phyloP scores from a whole-genome alignment of 805 yeast genomes.

The Pichia cabralensis region DNA sequence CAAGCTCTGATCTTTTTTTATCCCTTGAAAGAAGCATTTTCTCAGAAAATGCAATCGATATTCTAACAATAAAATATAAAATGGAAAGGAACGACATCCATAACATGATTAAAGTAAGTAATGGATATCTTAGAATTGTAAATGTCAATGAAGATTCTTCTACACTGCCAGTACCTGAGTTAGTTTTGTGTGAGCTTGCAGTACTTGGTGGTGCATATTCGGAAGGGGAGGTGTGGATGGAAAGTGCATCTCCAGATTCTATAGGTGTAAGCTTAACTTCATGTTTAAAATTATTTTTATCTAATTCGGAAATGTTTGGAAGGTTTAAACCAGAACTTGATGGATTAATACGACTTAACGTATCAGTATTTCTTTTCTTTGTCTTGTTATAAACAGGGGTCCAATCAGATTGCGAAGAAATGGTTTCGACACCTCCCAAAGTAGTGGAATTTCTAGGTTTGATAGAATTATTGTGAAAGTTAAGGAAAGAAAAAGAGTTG shows the following conservation, averaged over 20 bases:
- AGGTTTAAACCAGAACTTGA: too few relatives aligned
- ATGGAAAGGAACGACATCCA: conserved; percentile 47
- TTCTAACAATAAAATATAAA: conserved; percentile 42
- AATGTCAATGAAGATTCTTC: conserved; percentile 27
- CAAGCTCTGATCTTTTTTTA: conserved; percentile 41
- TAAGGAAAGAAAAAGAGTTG: too few relatives aligned
- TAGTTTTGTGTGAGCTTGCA: too few relatives aligned
- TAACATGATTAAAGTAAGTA: conserved; percentile 37
- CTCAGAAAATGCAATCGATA: conserved; percentile 57
- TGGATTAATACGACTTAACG: too few relatives aligned
- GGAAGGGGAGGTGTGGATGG: too few relatives aligned
- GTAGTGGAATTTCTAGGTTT: background rate
- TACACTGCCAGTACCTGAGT: background rate
- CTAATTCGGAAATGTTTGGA: too few relatives aligned
- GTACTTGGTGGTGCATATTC: too few relatives aligned
- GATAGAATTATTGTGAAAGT: background rate
- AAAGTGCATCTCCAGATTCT: too few relatives aligned
- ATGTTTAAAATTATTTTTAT: too few relatives aligned
- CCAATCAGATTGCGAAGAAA: conserved; percentile 38
- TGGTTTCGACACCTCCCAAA: conserved; percentile 14
- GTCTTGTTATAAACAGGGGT: conserved; percentile 29
- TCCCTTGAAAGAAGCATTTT: conserved; percentile 43
- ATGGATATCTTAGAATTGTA: conserved; percentile 54
- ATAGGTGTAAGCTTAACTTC: too few relatives aligned
- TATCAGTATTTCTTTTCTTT: conserved; percentile 10